These are phyloP conservation scores for Suillus discolor DNA, from an alignment of 768 basidiomycete species.

Conservation along the genomic window DNA sequence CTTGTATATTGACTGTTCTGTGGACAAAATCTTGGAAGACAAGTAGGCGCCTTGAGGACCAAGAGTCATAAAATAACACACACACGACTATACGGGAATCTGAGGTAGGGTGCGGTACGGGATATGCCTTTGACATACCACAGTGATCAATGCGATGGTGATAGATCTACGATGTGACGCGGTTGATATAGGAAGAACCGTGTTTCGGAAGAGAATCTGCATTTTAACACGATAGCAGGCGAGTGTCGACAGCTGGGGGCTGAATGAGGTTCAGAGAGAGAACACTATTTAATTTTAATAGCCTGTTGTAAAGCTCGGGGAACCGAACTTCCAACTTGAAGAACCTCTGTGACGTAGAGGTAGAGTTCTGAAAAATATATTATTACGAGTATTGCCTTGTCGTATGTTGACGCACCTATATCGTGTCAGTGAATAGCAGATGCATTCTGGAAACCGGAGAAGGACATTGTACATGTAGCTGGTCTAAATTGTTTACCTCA, in stretches of 20 bases:
- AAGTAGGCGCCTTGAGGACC: not conserved
- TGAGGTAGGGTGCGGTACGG: not conserved
- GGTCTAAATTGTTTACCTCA: no score
- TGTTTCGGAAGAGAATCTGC: constrained; percentile 9
- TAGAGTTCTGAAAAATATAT: not conserved
- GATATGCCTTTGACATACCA: constrained; percentile 20
- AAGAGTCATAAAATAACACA: constrained; percentile 25
- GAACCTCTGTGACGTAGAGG: not conserved
- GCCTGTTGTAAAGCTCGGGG: not conserved
- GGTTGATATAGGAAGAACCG: constrained; percentile 26
- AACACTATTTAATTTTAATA: not conserved
- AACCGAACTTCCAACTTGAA: not conserved
- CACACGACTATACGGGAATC: constrained; percentile 13
- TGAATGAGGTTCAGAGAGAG: not conserved
- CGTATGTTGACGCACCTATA: not conserved
- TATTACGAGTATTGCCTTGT: not conserved
- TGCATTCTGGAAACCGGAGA: not conserved
- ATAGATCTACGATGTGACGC: constrained; percentile 31
- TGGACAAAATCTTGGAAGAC: constrained; percentile 9
- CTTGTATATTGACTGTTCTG: constrained; percentile 8
- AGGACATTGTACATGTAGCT: not conserved
- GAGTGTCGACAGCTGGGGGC: not conserved
- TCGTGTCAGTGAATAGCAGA: not conserved
- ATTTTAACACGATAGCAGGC: not conserved
- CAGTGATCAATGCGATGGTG: constrained; percentile 24